Evolutionary conservation across 768 basidiomycete species (phyloP).

Genomic region (Rhizopogon rudus): DNA sequence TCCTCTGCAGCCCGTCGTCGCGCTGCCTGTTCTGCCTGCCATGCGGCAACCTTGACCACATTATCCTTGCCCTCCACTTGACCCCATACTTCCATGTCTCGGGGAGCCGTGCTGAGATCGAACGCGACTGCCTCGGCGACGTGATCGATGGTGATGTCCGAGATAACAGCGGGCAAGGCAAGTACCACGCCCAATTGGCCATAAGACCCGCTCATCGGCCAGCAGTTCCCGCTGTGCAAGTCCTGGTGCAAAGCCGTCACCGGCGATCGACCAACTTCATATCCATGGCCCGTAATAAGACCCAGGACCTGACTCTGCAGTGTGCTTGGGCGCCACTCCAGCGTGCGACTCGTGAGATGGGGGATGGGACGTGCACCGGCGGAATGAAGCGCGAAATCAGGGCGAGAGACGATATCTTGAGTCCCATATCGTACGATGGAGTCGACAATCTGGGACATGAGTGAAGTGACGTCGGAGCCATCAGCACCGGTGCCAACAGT

Average conservation of each 20-base stretch:
- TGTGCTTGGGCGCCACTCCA: constrained; percentile 55
- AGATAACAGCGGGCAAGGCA: constrained; percentile 49
- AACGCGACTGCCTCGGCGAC: constrained; percentile 76
- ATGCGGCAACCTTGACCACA: constrained; percentile 51
- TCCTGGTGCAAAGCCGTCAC: constrained; percentile 88
- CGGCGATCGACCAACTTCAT: constrained; percentile 72
- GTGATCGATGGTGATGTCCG: constrained; percentile 83
- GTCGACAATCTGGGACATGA: constrained; percentile 76
- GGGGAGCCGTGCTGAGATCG: constrained; percentile 77
- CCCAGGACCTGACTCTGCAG: constrained; percentile 45
- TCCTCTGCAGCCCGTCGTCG: constrained; percentile 26
- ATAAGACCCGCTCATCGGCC: constrained; percentile 78
- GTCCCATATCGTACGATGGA: constrained; percentile 56
- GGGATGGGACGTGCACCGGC: constrained; percentile 81
- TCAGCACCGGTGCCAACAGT: constrained; percentile 42
- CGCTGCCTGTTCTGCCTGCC: constrained; percentile 41
- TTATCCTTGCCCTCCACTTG: constrained; percentile 79
- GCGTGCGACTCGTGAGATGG: constrained; percentile 75
- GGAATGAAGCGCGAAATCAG: constrained; percentile 85
- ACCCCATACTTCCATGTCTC: constrained; percentile 89
- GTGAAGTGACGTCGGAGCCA: constrained; percentile 65
- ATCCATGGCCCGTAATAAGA: constrained; percentile 56
- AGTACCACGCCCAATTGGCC: constrained; percentile 86
- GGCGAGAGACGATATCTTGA: constrained; percentile 75
- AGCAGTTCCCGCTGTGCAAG: constrained; percentile 79